A percentile compares a stretch with the other conserved stretches of the same genome.
phyloP scores from a whole-genome alignment of 768 basidiomycete genomes.

The Podaxis rugospora region DNA sequence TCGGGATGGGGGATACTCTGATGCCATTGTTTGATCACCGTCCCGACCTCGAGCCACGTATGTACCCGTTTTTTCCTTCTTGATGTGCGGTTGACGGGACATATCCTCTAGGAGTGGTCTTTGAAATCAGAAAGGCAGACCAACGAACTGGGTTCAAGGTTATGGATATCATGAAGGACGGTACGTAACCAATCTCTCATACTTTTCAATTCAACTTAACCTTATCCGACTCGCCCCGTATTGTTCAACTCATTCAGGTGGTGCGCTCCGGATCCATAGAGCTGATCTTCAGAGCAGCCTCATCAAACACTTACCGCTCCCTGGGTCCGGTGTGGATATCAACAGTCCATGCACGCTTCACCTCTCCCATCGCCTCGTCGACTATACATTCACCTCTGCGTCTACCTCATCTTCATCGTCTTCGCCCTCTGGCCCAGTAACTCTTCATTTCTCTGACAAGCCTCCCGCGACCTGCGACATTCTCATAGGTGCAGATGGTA shows the following conservation, averaged over 20 bases:
- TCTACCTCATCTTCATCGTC: not conserved
- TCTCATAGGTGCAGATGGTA: slow-evolving; percentile 25
- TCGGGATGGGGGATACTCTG: slow-evolving; percentile 12
- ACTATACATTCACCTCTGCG: slow-evolving; percentile 24
- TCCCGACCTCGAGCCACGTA: slow-evolving; percentile 14
- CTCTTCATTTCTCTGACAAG: slow-evolving; percentile 22
- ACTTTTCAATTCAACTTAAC: no score
- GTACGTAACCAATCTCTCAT: not conserved
- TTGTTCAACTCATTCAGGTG: not conserved
- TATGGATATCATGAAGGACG: slow-evolving; percentile 8
- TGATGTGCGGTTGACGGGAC: not conserved
- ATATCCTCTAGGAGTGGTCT: slow-evolving; percentile 18
- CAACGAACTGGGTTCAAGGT: slow-evolving; percentile 14
- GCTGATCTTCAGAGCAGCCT: slow-evolving; percentile 56
- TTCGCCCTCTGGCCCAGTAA: slow-evolving; percentile 14
- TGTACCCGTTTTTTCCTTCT: not conserved
- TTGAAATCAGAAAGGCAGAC: slow-evolving; percentile 28
- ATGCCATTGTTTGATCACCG: slow-evolving; percentile 12
- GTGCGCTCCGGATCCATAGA: slow-evolving; percentile 36
- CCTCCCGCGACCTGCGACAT: slow-evolving; percentile 27
- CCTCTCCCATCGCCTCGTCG: slow-evolving; percentile 45
- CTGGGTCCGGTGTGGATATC: not conserved
- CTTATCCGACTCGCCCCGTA: no score
- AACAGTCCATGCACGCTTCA: slow-evolving; percentile 30
- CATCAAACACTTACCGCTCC: slow-evolving; percentile 35